phyloP scores from a whole-genome alignment of 139 green algal genomes.

The Chlamydomonas sp. region DNA sequence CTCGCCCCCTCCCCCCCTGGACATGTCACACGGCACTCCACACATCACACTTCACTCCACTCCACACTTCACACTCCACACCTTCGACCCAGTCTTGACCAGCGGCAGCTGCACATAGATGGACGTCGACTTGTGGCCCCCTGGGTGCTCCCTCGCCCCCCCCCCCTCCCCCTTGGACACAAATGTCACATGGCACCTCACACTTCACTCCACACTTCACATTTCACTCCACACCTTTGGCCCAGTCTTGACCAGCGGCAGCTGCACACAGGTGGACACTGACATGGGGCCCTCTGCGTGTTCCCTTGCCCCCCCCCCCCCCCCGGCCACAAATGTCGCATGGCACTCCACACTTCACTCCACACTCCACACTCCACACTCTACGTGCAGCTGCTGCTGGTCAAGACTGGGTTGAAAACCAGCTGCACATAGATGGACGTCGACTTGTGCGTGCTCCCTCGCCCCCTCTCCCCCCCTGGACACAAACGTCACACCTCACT shows the following conservation, averaged over 20 bases:
- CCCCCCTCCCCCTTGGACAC: neutral
- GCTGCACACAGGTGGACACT: slow-evolving; percentile 77
- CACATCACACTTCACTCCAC: too few relatives aligned
- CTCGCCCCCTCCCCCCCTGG: too few relatives aligned
- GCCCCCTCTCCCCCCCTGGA: neutral
- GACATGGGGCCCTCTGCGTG: slow-evolving; percentile 91
- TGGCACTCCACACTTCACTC: too few relatives aligned
- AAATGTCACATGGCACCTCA: too few relatives aligned
- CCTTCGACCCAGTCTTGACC: too few relatives aligned
- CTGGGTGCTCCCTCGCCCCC: slow-evolving; percentile 81
- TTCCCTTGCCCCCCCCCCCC: slow-evolving; percentile 49
- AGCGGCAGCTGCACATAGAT: slow-evolving; percentile 88
- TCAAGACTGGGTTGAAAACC: too few relatives aligned
- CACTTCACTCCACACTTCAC: too few relatives aligned
- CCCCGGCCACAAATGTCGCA: slow-evolving; percentile 55
- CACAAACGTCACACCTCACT: slow-evolving; percentile 75
- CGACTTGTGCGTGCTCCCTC: slow-evolving; percentile 83
- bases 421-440: slow-evolving; percentile 84
- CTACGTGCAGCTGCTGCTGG: too few relatives aligned
- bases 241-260: slow-evolving; percentile 55
- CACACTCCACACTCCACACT: too few relatives aligned
- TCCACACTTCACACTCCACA: too few relatives aligned
- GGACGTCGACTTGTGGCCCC: slow-evolving; percentile 74
- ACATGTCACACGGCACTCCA: too few relatives aligned
- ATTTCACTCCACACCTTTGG: too few relatives aligned